Conservation (phyloP, 2,329 filamentous ascomycete species). For the Xylaria sp. region DNA sequence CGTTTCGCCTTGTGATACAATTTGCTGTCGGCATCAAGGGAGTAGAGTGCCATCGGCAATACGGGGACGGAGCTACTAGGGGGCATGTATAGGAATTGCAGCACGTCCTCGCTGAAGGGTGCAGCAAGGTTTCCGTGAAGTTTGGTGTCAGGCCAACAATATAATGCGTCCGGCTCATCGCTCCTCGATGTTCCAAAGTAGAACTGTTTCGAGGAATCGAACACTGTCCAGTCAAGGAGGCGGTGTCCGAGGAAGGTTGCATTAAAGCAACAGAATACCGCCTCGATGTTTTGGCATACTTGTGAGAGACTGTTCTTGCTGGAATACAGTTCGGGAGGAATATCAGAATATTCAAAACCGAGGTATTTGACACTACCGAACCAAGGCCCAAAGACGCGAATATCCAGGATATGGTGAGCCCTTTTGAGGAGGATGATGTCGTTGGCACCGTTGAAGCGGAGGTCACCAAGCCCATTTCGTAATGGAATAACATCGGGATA, state of each 20-base stretch:
- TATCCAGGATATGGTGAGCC: neutral
- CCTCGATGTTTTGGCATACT: conserved; percentile 25
- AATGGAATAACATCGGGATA: conserved; percentile 50
- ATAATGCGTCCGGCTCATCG: conserved; percentile 42
- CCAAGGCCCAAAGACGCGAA: neutral
- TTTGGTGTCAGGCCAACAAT: conserved; percentile 49
- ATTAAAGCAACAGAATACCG: conserved; percentile 38
- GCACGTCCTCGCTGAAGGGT: conserved; percentile 5
- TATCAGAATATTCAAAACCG: conserved; percentile 34
- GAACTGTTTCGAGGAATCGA: conserved; percentile 40
- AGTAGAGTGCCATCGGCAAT: conserved; percentile 26
- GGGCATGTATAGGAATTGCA: neutral
- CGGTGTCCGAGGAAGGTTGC: neutral
- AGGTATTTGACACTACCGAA: conserved; percentile 36
- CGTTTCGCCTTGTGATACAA: conserved; percentile 24
- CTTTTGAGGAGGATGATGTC: conserved; percentile 46
- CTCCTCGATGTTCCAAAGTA: conserved; percentile 27
- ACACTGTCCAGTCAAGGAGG: conserved; percentile 44
- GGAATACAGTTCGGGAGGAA: neutral
- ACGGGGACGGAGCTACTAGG: neutral
- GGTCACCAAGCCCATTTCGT: conserved; percentile 11
- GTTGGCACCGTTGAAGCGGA: conserved; percentile 47
- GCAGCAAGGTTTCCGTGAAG: neutral
- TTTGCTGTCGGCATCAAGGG: neutral
- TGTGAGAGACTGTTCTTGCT: neutral